A percentile compares a stretch with the other conserved stretches of the same genome.
Conservation (phyloP, 805 yeast genomes). For the Metschnikowia drakensbergensis region DNA sequence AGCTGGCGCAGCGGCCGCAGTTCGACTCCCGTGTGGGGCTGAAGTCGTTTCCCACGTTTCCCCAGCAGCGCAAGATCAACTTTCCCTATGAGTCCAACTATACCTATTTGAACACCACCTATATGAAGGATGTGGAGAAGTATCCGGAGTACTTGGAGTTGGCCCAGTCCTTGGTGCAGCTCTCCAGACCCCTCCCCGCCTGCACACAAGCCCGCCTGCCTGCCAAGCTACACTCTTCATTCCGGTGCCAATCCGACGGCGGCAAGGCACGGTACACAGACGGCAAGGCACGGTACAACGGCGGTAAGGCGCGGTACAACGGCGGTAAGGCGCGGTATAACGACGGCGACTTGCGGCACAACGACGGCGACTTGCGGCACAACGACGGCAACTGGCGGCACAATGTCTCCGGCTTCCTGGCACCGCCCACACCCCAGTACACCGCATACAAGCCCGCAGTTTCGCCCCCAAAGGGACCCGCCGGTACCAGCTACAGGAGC, state of each 20-base stretch:
- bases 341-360: no score
- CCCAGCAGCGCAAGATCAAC: conserved; percentile 36
- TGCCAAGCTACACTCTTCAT: neutral
- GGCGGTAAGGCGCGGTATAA: no score
- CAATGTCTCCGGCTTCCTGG: neutral
- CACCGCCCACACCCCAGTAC: neutral
- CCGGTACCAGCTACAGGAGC: no score
- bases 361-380: no score
- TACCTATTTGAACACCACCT: conserved; percentile 46
- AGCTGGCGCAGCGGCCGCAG: conserved; percentile 24
- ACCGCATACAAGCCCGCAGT: neutral
- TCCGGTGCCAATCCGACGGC: neutral
- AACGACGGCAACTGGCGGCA: neutral
- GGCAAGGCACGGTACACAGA: no score
- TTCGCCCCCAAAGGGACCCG: no score
- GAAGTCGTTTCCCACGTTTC: conserved; percentile 19
- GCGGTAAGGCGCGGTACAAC: no score
- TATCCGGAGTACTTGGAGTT: conserved; percentile 48
- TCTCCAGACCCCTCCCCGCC: conserved; percentile 20
- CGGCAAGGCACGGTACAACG: no score
- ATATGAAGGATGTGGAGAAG: conserved; percentile 45
- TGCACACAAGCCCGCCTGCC: neutral
- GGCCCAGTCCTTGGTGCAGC: conserved; percentile 40
- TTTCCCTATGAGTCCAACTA: conserved; percentile 54
- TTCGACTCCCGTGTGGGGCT: conserved; percentile 37